These are phyloP conservation scores for Nevesoporus exiguus DNA, from an alignment of 768 basidiomycete genomes.

Conservation along the genomic window DNA sequence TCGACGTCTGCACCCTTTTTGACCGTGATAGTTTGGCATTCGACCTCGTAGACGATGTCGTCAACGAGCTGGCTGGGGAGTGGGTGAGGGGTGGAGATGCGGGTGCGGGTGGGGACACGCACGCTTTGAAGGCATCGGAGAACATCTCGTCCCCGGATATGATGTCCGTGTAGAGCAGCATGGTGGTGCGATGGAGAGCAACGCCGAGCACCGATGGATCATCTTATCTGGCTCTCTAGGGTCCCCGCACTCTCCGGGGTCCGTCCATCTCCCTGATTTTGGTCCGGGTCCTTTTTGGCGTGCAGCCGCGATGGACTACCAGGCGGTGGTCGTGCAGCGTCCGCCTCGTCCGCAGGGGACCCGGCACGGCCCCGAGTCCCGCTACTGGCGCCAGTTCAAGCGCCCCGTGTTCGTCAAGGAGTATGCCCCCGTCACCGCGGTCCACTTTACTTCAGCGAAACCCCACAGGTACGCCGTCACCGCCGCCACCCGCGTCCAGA, in stretches of 20 bases:
- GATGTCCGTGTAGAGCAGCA: constrained; percentile 75
- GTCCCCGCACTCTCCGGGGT: neutral
- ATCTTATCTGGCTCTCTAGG: constrained; percentile 22
- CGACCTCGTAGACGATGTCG: constrained; percentile 80
- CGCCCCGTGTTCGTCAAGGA: constrained; percentile 95
- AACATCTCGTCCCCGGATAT: constrained; percentile 86
- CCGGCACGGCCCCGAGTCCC: constrained; percentile 69
- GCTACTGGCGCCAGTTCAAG: constrained; percentile 85
- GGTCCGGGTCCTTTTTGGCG: neutral
- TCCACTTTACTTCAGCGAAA: constrained; percentile 84
- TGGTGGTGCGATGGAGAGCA: constrained; percentile 31
- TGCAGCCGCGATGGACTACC: constrained; percentile 69
- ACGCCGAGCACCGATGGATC: constrained; percentile 1
- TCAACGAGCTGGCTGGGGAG: constrained; percentile 69
- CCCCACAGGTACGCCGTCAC: constrained; percentile 97
- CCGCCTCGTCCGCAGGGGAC: constrained; percentile 55
- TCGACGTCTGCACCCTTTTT: constrained; percentile 80
- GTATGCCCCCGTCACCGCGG: constrained; percentile 91
- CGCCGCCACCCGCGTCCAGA: constrained; percentile 88
- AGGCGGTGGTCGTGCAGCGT: constrained; percentile 62
- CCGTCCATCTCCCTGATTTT: neutral
- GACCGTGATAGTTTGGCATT: constrained; percentile 67
- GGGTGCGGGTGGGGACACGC: constrained; percentile 27
- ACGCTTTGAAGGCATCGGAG: constrained; percentile 91
- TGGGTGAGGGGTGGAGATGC: constrained; percentile 7